Evolutionary conservation across 192 early-diverging fungal genomes (phyloP).

Genomic region (Backusella luteola): DNA sequence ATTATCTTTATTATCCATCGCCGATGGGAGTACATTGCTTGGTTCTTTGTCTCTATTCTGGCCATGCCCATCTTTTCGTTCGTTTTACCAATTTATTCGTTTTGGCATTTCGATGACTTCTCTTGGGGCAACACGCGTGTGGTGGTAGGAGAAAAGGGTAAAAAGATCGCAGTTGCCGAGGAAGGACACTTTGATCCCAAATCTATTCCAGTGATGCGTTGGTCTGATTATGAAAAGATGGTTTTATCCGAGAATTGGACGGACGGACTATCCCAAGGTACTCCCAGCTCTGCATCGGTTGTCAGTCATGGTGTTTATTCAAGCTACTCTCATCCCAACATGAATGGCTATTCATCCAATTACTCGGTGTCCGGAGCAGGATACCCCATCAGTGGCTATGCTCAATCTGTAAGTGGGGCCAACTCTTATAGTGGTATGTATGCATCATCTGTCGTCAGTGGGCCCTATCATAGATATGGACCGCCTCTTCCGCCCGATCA

Average conservation of each 20-base stretch:
- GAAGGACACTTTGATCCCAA: constrained; percentile 75
- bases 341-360: background rate
- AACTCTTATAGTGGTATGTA: background rate
- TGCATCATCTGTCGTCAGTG: background rate
- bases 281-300: background rate
- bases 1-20: constrained; percentile 67
- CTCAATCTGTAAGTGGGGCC: background rate
- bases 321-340: background rate
- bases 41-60: constrained; percentile 94
- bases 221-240: constrained; percentile 78
- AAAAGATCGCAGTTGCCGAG: constrained; percentile 58
- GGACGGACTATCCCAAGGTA: constrained; percentile 36
- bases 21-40: constrained; percentile 83
- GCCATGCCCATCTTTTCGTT: constrained; percentile 90
- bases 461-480: background rate
- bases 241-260: background rate
- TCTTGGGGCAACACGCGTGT: constrained; percentile 97
- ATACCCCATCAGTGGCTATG: background rate
- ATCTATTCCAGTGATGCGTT: constrained; percentile 70
- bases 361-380: background rate
- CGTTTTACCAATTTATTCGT: constrained; percentile 78
- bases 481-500: background rate
- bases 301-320: background rate
- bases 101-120: constrained; percentile 99
- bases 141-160: constrained; percentile 87